A percentile compares a stretch with the other conserved stretches of the same genome.
phyloP scores from a whole-genome alignment of 129 eudicot species.

The Tagetes erecta region DNA sequence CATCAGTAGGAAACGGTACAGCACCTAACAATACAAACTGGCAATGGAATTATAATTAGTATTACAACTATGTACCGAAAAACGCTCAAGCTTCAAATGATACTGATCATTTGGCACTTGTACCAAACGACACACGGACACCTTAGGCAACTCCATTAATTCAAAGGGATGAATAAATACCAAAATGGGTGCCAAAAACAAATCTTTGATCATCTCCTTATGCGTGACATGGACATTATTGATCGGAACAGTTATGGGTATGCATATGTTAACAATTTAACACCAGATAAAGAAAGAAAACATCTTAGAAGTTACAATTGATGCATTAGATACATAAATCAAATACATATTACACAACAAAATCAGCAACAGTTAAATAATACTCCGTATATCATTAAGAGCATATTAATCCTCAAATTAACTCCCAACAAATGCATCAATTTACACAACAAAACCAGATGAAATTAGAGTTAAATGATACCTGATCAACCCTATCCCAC shows the following conservation, averaged over 20 bases:
- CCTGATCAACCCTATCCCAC: slow-evolving; percentile 97
- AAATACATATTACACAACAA: neutral
- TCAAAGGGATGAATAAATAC: no score
- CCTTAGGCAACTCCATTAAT: no score
- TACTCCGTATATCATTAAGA: slow-evolving; percentile 3
- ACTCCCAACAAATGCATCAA: neutral
- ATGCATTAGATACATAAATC: neutral
- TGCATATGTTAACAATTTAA: no score
- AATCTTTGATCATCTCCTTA: no score
- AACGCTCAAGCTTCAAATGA: neutral
- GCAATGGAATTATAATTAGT: slow-evolving; percentile 12
- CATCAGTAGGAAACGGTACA: slow-evolving; percentile 82
- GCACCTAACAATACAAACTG: slow-evolving; percentile 80
- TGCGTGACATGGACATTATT: no score
- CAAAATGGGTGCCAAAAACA: no score
- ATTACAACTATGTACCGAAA: neutral
- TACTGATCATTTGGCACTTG: neutral
- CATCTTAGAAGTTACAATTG: neutral
- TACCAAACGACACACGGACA: neutral
- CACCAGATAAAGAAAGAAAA: no score
- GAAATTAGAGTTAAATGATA: slow-evolving; percentile 1
- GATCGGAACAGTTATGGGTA: no score
- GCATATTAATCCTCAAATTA: neutral
- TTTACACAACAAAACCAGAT: slow-evolving; percentile 11
- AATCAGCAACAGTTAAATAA: neutral